A percentile compares a stretch with the other conserved stretches of the same genome.
These are phyloP conservation scores for Chaetomidium leptoderma DNA, from an alignment of 495 filamentous ascomycete species.

Conservation along the genomic window DNA sequence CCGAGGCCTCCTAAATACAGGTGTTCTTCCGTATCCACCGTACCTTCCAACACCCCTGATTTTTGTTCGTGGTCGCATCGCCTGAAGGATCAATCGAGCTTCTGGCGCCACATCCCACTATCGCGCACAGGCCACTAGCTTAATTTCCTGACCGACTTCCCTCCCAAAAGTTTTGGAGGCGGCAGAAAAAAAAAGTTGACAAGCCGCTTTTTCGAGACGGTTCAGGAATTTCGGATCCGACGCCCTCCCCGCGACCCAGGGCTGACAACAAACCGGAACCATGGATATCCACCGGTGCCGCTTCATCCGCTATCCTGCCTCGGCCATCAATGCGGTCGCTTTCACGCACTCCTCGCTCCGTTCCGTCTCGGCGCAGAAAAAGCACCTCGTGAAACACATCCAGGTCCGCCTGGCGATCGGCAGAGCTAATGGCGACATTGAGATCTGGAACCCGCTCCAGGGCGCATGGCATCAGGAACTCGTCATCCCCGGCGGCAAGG, in stretches of 20 bases:
- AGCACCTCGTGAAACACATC: conserved; percentile 41
- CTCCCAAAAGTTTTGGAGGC: conserved; percentile 20
- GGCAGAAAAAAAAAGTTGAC: conserved; percentile 34
- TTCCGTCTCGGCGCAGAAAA: conserved; percentile 55
- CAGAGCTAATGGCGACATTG: conserved; percentile 91
- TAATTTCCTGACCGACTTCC: conserved; percentile 26
- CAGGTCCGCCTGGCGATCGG: conserved; percentile 78
- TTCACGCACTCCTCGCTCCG: conserved; percentile 79
- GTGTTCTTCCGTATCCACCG: no score
- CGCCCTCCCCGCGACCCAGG: conserved; percentile 12
- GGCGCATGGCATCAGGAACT: conserved; percentile 89
- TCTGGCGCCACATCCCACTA: background rate
- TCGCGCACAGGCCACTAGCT: conserved; percentile 30
- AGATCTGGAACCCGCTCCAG: conserved; percentile 91
- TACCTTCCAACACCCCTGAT: background rate
- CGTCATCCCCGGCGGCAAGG: conserved; percentile 75
- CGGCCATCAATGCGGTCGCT: conserved; percentile 88
- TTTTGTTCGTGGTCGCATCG: background rate
- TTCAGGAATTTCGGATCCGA: conserved; percentile 11
- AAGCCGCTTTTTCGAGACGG: background rate
- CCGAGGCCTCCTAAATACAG: no score
- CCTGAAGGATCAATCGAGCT: background rate
- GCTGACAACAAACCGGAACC: conserved; percentile 23
- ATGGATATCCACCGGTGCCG: conserved; percentile 98
- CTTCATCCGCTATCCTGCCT: conserved; percentile 90